A percentile compares a stretch with the other conserved stretches of the same genome.
phyloP scores from a whole-genome alignment of 371 early-diverging fungal genomes.

The Mortierella sp. region DNA sequence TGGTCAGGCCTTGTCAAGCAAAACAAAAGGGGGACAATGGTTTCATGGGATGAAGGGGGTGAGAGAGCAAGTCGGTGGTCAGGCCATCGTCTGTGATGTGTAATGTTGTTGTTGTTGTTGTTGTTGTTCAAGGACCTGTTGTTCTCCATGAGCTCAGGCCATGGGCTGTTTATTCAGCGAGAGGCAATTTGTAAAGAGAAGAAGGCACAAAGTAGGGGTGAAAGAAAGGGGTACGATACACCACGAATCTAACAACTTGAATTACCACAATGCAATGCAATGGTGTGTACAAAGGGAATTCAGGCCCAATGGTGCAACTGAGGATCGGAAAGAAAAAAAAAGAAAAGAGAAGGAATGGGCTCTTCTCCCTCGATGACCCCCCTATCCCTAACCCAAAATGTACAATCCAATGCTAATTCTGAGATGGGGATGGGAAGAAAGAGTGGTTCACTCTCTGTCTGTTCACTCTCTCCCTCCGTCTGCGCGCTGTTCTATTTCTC shows the following conservation, averaged over 20 bases:
- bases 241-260: neutral
- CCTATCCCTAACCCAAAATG: neutral
- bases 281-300: neutral
- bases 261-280: neutral
- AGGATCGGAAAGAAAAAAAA: neutral
- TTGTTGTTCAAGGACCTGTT: neutral
- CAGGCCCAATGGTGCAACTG: neutral
- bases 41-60: neutral
- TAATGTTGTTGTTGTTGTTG: neutral
- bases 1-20: neutral
- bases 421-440: neutral
- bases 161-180: neutral
- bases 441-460: neutral
- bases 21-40: neutral
- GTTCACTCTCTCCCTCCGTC: neutral
- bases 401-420: neutral
- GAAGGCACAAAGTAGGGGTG: neutral
- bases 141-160: neutral
- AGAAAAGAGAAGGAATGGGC: neutral
- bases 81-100: neutral
- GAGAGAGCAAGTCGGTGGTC: too few relatives aligned
- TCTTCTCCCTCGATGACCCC: neutral
- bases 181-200: neutral
- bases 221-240: neutral
- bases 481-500: neutral